Conservation (phyloP, 106 monocot species). For the Acanthochlamys bracteata region DNA sequence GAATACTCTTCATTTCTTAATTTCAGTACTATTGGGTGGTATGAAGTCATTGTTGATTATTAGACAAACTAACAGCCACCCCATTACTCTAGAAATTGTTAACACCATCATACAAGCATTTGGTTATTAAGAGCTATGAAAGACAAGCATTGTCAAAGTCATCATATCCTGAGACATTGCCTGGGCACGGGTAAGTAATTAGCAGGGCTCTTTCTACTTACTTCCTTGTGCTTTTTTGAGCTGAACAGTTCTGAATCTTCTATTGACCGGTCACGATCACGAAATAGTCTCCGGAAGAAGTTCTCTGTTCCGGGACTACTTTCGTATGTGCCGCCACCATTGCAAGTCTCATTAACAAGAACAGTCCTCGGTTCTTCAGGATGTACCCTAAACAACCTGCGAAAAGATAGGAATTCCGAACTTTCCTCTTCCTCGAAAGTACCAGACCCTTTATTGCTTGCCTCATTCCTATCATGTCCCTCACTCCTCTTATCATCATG, state of each 20-base stretch:
- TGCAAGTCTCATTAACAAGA: slow-evolving; percentile 31
- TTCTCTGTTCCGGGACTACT: slow-evolving; percentile 90
- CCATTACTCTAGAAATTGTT: no score
- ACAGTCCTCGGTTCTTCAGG: slow-evolving; percentile 60
- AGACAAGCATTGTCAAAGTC: no score
- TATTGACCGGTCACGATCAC: slow-evolving; percentile 84
- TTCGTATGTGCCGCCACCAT: slow-evolving; percentile 26
- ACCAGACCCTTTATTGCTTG: slow-evolving; percentile 22
- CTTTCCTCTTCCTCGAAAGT: slow-evolving; percentile 68
- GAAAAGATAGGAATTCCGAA: slow-evolving; percentile 76
- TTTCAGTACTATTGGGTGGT: no score
- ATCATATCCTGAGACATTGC: no score
- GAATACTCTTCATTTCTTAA: no score
- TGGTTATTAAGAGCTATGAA: no score
- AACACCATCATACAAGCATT: no score
- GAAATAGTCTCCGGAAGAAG: slow-evolving; percentile 81
- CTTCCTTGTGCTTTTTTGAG: slow-evolving; percentile 68
- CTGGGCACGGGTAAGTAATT: no score
- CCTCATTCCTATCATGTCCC: slow-evolving; percentile 29
- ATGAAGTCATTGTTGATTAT: no score
- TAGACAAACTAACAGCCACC: no score
- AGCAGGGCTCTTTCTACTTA: slow-evolving; percentile 8
- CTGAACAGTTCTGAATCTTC: slow-evolving; percentile 94
- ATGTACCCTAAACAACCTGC: slow-evolving; percentile 83
- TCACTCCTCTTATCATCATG: slow-evolving; percentile 60